These are phyloP conservation scores for Pseudogymnoascus sp. DNA, from an alignment of 2,329 filamentous ascomycete genomes.

Conservation along the genomic window DNA sequence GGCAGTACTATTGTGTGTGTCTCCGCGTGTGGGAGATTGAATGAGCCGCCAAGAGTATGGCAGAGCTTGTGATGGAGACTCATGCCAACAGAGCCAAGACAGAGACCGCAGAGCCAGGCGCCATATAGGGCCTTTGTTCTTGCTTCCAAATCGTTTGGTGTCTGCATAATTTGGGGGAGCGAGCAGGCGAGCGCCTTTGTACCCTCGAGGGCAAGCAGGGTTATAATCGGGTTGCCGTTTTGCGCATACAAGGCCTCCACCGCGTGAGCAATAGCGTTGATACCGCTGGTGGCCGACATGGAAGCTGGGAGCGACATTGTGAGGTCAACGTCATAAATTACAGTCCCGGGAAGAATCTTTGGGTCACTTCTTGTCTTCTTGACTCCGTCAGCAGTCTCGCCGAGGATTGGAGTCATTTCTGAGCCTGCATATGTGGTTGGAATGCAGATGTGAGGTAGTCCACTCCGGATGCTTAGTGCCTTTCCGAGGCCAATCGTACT, in stretches of 20 bases:
- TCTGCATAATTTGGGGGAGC: slow-evolving; percentile 36
- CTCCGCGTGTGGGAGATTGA: slow-evolving; percentile 57
- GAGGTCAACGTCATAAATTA: slow-evolving; percentile 58
- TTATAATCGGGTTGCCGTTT: slow-evolving; percentile 54
- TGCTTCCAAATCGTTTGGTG: slow-evolving; percentile 10
- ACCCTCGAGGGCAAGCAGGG: slow-evolving; percentile 50
- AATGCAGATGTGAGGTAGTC: slow-evolving; percentile 50
- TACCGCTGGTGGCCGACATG: slow-evolving; percentile 43
- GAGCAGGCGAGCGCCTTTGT: slow-evolving; percentile 44
- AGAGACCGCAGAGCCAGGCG: slow-evolving; percentile 57
- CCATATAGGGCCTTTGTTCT: slow-evolving; percentile 54
- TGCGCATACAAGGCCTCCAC: slow-evolving; percentile 57
- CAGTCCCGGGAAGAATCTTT: slow-evolving; percentile 51
- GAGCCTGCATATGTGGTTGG: slow-evolving; percentile 56
- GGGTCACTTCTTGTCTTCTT: slow-evolving; percentile 52
- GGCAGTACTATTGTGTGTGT: slow-evolving; percentile 58
- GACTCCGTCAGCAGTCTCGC: slow-evolving; percentile 50
- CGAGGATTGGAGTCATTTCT: slow-evolving; percentile 59
- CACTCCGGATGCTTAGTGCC: slow-evolving; percentile 44
- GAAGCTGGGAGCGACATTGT: slow-evolving; percentile 46
- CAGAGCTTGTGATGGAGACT: slow-evolving; percentile 62
- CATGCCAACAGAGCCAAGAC: slow-evolving; percentile 54
- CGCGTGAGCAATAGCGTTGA: slow-evolving; percentile 58
- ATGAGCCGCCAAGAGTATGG: slow-evolving; percentile 56
- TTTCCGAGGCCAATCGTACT: slow-evolving; percentile 57